phyloP scores from a whole-genome alignment of 2,329 filamentous ascomycete species.

The Plectosphaerella sp. region DNA sequence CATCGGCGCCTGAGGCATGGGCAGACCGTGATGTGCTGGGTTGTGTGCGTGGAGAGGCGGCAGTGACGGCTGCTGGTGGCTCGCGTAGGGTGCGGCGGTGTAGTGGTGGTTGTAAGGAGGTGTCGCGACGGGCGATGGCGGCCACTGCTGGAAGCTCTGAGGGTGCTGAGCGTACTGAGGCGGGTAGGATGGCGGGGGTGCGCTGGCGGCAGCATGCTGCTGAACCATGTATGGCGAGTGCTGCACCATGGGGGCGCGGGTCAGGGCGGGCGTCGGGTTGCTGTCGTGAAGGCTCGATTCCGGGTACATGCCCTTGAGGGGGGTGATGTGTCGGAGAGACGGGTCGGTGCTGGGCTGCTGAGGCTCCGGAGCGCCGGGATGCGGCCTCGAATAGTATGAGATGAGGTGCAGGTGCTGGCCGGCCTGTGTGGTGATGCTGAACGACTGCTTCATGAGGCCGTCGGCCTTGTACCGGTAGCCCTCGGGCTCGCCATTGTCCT shows the following conservation, averaged over 20 bases:
- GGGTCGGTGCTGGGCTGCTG: conserved; percentile 80
- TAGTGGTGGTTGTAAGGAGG: conserved; percentile 50
- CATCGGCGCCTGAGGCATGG: conserved; percentile 22
- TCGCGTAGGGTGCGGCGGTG: conserved; percentile 28
- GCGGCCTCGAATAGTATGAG: conserved; percentile 87
- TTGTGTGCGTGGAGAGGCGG: conserved; percentile 16
- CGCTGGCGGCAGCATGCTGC: conserved; percentile 26
- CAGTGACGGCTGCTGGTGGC: conserved; percentile 16
- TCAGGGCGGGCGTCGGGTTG: conserved; percentile 74
- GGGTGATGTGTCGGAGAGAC: conserved; percentile 73
- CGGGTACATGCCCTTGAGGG: conserved; percentile 92
- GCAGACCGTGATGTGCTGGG: conserved; percentile 3
- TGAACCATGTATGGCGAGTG: conserved; percentile 27
- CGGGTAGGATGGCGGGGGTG: conserved; percentile 29
- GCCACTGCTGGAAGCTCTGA: conserved; percentile 43
- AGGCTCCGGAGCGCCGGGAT: conserved; percentile 67
- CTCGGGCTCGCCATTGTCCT: conserved; percentile 79
- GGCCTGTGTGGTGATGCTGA: conserved; percentile 91
- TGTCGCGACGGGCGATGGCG: conserved; percentile 50
- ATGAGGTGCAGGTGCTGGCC: conserved; percentile 93
- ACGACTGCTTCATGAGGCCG: conserved; percentile 98
- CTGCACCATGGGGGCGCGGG: conserved; percentile 64
- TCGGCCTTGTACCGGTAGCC: conserved; percentile 94
- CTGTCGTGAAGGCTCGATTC: conserved; percentile 90
- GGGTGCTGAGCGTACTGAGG: conserved; percentile 33